These are phyloP conservation scores for Agmasoma carcini DNA, from an alignment of 371 early-diverging fungal species.

Conservation along the genomic window DNA sequence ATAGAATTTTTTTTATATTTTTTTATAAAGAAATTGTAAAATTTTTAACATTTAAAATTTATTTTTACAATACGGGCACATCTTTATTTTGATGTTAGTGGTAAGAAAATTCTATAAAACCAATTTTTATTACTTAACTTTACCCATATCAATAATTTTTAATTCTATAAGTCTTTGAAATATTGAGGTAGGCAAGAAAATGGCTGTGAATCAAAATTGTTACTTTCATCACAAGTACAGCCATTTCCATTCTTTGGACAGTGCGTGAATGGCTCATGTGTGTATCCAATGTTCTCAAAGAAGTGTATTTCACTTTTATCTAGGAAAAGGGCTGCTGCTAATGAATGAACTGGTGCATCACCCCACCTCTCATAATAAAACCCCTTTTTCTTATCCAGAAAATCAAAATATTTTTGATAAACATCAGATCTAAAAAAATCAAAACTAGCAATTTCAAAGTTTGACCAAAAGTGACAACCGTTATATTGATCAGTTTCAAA, in stretches of 20 bases:
- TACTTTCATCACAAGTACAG: slow-evolving; percentile 44
- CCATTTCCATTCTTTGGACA: slow-evolving; percentile 42
- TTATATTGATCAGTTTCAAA: slow-evolving; percentile 45
- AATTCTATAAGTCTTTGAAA: slow-evolving; percentile 10
- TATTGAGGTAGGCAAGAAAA: slow-evolving; percentile 42
- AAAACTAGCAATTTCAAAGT: slow-evolving; percentile 79
- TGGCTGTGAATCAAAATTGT: slow-evolving; percentile 35
- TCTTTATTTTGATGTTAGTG: too few species aligned
- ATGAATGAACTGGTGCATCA: slow-evolving; percentile 79
- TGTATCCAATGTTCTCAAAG: slow-evolving; percentile 60
- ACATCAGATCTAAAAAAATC: slow-evolving; percentile 60
- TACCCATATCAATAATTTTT: too few species aligned
- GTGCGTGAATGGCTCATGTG: slow-evolving; percentile 52
- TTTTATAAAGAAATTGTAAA: not conserved
- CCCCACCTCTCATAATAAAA: slow-evolving; percentile 87
- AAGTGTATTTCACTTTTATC: slow-evolving; percentile 62
- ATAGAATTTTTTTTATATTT: slow-evolving; percentile 10
- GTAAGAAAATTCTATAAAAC: too few species aligned
- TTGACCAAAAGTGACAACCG: slow-evolving; percentile 80
- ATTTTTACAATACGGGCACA: too few species aligned
- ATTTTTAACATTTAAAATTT: too few species aligned
- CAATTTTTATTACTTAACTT: too few species aligned
- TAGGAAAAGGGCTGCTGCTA: slow-evolving; percentile 61
- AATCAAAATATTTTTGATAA: slow-evolving; percentile 64
- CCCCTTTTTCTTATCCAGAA: slow-evolving; percentile 66